Conservation (phyloP, 2,329 filamentous ascomycete genomes). For the Escovopsis sp. region DNA sequence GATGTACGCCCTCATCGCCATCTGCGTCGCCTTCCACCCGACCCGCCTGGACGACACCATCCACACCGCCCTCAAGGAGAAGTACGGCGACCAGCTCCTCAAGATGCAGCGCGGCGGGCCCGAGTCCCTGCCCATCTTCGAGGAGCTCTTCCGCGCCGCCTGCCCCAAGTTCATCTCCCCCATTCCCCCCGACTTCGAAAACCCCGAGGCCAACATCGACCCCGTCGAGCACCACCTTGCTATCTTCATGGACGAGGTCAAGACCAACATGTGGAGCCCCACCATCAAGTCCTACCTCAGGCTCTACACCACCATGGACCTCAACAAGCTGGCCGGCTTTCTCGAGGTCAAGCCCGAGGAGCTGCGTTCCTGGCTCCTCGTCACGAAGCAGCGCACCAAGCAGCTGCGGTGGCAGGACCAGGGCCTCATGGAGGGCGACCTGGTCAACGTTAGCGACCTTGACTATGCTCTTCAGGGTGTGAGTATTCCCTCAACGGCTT, state of each 20-base stretch:
- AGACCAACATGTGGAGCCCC: conserved; percentile 96
- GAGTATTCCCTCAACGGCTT: conserved; percentile 26
- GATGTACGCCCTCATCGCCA: conserved; percentile 98
- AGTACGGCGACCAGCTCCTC: conserved; percentile 96
- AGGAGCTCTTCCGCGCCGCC: conserved; percentile 94
- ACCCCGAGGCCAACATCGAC: conserved; percentile 89
- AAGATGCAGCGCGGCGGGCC: conserved; percentile 93
- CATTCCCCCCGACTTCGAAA: conserved; percentile 92
- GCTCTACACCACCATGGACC: conserved; percentile 98
- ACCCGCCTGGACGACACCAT: conserved; percentile 97
- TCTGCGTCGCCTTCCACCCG: conserved; percentile 96
- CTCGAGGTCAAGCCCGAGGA: conserved; percentile 94
- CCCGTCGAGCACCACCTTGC: conserved; percentile 92
- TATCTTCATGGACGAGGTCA: conserved; percentile 99
- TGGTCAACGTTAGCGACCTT: conserved; percentile 84
- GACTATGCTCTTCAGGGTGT: conserved; percentile 94
- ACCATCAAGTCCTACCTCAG: conserved; percentile 97
- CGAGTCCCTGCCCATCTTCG: conserved; percentile 88
- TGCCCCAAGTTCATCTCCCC: conserved; percentile 99
- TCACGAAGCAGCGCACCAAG: conserved; percentile 97
- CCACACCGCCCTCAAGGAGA: conserved; percentile 93
- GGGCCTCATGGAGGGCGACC: conserved; percentile 78
- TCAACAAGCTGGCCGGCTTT: conserved; percentile 96
- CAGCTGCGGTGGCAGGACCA: conserved; percentile 87
- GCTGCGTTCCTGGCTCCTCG: conserved; percentile 79